These are phyloP conservation scores for Cadophora luteo-olivacea DNA, from an alignment of 2,329 filamentous ascomycete species.

Conservation along the genomic window DNA sequence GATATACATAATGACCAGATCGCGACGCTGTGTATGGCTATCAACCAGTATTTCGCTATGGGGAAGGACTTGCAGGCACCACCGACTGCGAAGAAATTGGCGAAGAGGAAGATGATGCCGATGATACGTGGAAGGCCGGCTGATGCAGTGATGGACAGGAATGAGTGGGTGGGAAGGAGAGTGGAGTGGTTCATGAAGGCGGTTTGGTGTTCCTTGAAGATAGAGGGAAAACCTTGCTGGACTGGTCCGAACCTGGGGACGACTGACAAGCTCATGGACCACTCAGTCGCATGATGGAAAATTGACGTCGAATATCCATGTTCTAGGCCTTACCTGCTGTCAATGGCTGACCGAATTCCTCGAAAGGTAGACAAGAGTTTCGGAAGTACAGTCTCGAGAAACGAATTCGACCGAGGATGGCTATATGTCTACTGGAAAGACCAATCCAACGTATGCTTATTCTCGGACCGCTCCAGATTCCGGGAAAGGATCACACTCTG, in stretches of 20 bases:
- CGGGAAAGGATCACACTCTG: too few relatives aligned
- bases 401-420: too few relatives aligned
- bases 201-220: conserved; percentile 5
- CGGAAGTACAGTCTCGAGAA: too few relatives aligned
- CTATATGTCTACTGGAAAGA: too few relatives aligned
- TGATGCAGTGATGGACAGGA: background rate
- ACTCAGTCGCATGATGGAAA: background rate
- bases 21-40: conserved; percentile 28
- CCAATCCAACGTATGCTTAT: too few relatives aligned
- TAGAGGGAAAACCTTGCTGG: background rate
- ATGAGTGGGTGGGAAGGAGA: background rate
- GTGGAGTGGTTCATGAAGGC: background rate
- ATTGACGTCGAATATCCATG: too few relatives aligned
- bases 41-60: conserved; percentile 26
- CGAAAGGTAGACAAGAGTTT: too few relatives aligned
- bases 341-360: too few relatives aligned
- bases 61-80: background rate
- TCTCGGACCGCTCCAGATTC: too few relatives aligned
- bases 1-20: conserved; percentile 27
- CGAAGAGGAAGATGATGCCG: conserved; percentile 6
- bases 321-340: too few relatives aligned
- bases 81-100: background rate
- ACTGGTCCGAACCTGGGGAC: background rate
- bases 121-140: background rate
- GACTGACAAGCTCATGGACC: background rate